These are phyloP conservation scores for Poterioochromonas sp. DNA, from an alignment of 352 stramenopile species.

Conservation along the genomic window DNA sequence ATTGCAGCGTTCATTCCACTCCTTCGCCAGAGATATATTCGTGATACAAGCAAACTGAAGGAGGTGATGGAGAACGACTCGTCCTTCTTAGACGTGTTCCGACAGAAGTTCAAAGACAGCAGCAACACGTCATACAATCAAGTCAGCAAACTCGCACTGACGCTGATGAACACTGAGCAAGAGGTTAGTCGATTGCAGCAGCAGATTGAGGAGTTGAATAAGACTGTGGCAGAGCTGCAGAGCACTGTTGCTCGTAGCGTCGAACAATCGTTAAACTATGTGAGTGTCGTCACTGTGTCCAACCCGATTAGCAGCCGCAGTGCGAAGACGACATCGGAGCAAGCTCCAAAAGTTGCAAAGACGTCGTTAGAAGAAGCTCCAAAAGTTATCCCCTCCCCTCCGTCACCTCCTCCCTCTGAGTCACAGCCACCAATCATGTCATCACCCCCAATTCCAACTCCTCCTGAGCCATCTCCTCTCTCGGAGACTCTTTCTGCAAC, in stretches of 20 bases:
- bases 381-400: neutral
- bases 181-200: neutral
- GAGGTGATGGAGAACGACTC: neutral
- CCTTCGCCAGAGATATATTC: no score
- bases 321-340: neutral
- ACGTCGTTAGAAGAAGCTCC: neutral
- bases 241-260: no score
- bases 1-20: no score
- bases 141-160: conserved; percentile 12
- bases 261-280: no score
- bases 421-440: no score
- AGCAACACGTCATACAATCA: neutral
- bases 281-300: no score
- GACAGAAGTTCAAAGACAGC: neutral
- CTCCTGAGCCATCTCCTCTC: neutral
- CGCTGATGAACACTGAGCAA: neutral
- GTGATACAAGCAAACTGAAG: neutral
- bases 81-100: neutral
- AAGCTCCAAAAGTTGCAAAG: neutral
- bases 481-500: neutral
- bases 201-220: neutral
- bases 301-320: no score
- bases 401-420: neutral
- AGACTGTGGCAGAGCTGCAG: neutral
- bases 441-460: neutral